Base-by-base conservation (phyloP, 1,139 yeast genomes). In the Kodamaea ohmeri region DNA sequence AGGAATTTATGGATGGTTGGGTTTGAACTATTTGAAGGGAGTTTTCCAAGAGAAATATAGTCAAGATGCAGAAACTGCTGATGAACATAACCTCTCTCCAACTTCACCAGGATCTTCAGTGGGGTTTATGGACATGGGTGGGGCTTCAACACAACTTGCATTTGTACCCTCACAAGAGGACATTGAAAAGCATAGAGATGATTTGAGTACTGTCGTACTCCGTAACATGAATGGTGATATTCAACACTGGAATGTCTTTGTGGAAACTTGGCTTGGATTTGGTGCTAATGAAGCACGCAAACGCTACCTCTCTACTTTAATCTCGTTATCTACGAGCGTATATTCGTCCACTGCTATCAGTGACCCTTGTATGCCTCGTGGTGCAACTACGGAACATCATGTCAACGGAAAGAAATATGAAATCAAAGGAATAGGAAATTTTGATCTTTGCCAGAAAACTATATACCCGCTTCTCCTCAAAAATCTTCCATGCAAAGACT, bases 81-180 rank as follows among this genome's bases (percentile, higher is more conserved):
- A 26, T 12, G 35, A 25, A 14, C 12, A 78, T 71, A 51, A 68
- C 72, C 32, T 29, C 24, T 6, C 32, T 3, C 17, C 25, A 11
- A n/a, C 15, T 4, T 30, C 35, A 55, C 0, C 26, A 5, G 34
- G 34, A 8, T 66, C 67, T n/a, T 76, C 88, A 0, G 73, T 76
- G 41, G 95, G 95, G 2, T 84, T 85, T 51, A 83, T 85, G 90
- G 95, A 84, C 56, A 84, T 84, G 95, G 95, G 95, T 6, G 95
- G 95, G 14, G 95, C 94, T 0, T 83, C 90, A 3, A 82, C 89
- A 0, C 95, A 85, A 51, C 73, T 85, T 22, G 87, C 92, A 7
- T 85, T 84, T 66, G 84, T 79, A 12, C 94, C 94, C 0, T 65
- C 71, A 11, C 46, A 47, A 6, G 66, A 67, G 18, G 84, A 83